Conservation (phyloP, 768 basidiomycete genomes). For the Pisolithus orientalis region DNA sequence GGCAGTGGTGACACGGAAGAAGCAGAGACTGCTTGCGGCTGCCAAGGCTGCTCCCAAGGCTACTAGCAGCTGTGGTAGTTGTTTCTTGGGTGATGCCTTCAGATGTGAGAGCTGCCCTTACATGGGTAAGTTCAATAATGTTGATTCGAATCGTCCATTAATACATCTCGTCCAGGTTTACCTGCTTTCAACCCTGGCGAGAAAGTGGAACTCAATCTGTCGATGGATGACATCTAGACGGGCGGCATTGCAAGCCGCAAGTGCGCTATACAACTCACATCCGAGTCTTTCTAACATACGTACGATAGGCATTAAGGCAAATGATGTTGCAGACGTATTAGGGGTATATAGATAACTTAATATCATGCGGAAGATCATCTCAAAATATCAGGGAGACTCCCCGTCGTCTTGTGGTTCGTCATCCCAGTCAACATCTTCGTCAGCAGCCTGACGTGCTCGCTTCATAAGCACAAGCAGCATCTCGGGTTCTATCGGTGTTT, state of each 20-base stretch:
- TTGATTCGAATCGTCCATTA: slow-evolving; percentile 4
- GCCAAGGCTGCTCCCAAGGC: slow-evolving; percentile 75
- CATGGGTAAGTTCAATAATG: slow-evolving; percentile 58
- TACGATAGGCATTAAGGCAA: background rate
- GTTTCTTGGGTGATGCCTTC: slow-evolving; percentile 97
- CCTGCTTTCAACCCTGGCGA: slow-evolving; percentile 98
- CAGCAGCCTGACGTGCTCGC: slow-evolving; percentile 17
- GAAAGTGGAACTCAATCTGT: slow-evolving; percentile 88
- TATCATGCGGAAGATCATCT: background rate
- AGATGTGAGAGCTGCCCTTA: slow-evolving; percentile 95
- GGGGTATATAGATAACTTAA: background rate
- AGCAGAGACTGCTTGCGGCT: slow-evolving; percentile 56
- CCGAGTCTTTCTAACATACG: too few species aligned
- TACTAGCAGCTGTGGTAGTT: slow-evolving; percentile 95
- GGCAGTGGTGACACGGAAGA: slow-evolving; percentile 59
- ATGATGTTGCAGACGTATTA: background rate
- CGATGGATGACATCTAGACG: slow-evolving; percentile 79
- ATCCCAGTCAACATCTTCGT: slow-evolving; percentile 26
- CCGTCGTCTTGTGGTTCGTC: slow-evolving; percentile 21
- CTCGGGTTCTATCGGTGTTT: slow-evolving; percentile 10
- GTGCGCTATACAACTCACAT: too few species aligned
- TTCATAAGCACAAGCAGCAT: slow-evolving; percentile 18
- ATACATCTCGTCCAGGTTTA: slow-evolving; percentile 54
- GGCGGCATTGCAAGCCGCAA: background rate
- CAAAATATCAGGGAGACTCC: background rate